Percentiles rank a stretch among this genome's conserved stretches.
Conservation (phyloP, 805 yeast genomes). For the Saccharomyces eubayanus region DNA sequence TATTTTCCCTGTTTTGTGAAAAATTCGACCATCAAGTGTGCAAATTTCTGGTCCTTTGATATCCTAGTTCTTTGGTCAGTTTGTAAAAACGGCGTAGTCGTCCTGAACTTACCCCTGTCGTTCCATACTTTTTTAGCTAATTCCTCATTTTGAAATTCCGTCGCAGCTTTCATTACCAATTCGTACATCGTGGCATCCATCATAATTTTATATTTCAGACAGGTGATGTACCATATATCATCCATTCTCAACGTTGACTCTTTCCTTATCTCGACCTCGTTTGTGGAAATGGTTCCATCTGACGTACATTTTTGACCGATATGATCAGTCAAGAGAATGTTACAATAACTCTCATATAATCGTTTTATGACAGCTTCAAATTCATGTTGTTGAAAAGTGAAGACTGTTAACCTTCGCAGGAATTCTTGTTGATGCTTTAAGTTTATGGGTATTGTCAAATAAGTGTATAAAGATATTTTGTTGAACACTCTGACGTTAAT, state of each 20-base stretch:
- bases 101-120: conserved; percentile 70
- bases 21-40: conserved; percentile 56
- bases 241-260: neutral
- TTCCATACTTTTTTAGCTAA: conserved; percentile 65
- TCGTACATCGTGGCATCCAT: conserved; percentile 47
- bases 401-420: conserved; percentile 17
- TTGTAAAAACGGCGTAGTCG: conserved; percentile 41
- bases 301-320: neutral
- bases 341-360: conserved; percentile 3
- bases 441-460: conserved; percentile 24
- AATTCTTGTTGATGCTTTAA: conserved; percentile 22
- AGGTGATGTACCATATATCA: conserved; percentile 9
- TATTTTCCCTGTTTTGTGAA: conserved; percentile 47
- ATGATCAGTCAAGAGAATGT: neutral
- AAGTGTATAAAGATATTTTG: conserved; percentile 15
- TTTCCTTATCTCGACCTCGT: neutral
- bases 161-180: conserved; percentile 60
- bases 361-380: conserved; percentile 10
- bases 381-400: conserved; percentile 21
- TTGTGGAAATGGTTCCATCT: neutral
- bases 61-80: conserved; percentile 41
- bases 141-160: conserved; percentile 41
- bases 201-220: conserved; percentile 28
- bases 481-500: conserved; percentile 19
- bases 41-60: conserved; percentile 39